A percentile compares a stretch with the other conserved stretches of the same genome.
Evolutionary conservation across 176 grass and related monocot genomes (phyloP).

Genomic region (Rhipidocladum racemiflorum): DNA sequence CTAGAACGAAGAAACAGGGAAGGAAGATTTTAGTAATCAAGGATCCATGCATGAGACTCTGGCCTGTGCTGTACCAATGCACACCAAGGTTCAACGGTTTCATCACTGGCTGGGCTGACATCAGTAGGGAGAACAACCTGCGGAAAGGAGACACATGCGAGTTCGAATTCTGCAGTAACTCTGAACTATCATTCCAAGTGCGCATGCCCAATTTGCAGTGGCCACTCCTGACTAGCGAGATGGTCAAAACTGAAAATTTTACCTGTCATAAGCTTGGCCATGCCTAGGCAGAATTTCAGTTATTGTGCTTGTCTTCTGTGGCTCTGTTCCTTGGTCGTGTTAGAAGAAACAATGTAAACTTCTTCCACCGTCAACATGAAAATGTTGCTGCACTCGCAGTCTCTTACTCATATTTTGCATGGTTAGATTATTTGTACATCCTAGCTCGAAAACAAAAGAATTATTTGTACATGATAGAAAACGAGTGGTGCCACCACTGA

Average conservation of each 20-base stretch:
- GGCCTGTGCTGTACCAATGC: conserved; percentile 59
- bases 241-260: neutral
- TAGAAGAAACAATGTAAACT: neutral
- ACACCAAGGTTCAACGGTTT: conserved; percentile 50
- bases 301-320: neutral
- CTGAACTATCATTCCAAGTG: conserved; percentile 29
- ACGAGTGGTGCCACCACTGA: too few species aligned
- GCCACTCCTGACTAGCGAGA: neutral
- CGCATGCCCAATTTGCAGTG: neutral
- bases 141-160: conserved; percentile 37
- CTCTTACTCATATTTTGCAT: too few species aligned
- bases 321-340: neutral
- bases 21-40: conserved; percentile 47
- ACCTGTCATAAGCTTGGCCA: neutral
- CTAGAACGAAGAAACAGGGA: conserved; percentile 44
- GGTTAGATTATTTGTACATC: too few species aligned
- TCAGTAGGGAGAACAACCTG: conserved; percentile 43
- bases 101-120: conserved; percentile 49
- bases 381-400: too few species aligned
- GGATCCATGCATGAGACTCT: conserved; percentile 38
- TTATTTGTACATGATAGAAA: too few species aligned
- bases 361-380: too few species aligned
- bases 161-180: conserved; percentile 35
- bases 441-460: too few species aligned
- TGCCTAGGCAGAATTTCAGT: neutral